Evolutionary conservation across 176 grass and related monocot species (phyloP), one percentile per base, ranked within the genome.

Genomic region (Oryza glaberrima): DNA sequence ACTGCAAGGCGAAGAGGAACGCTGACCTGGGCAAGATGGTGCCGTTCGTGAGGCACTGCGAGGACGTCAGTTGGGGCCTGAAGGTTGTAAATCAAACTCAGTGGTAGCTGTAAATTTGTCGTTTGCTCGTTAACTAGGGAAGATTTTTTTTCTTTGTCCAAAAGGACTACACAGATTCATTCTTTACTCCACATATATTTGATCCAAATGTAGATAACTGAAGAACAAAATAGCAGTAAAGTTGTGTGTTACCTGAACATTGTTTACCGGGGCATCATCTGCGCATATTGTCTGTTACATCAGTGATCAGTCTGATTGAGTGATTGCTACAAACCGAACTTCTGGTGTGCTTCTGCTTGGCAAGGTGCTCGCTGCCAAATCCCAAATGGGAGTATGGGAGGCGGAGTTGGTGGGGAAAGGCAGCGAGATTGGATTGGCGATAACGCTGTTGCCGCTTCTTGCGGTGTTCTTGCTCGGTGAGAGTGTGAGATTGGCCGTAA

Each of bases 81-180:
- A 97, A 97, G 88, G 69, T 97, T 61, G 93, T 93, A 79, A 83
- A 91, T 88, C 43, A 88, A 75, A 85, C 83, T 76, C 78, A 44
- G 10, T 51, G 61, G 61, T 84, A 86, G 67, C 61, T 34, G 58
- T 84, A 69, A 17, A 43, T 68, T 84, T 35, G 16, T 72, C 67
- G 11, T 32, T 73, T 68, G 28, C 2, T 78, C 7, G 16, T 56
- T 79, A 70, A 90, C 32, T 69, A 83, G 80, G 48, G n/a, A 34
- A 72, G 5, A 8, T 41, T 66, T 78, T 38, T 67, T 44, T 61
- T 74, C 19, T 67, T 7, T 38, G 23, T 16, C 2, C 22, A 56
- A 73, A 44, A 40, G 67, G 13, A 28, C 25, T 16, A 66, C 43
- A 68, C 15, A 44, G 4, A 17, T 70, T 22, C 67, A 80, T 77